Base-by-base conservation (phyloP, 495 filamentous ascomycete genomes). In the Arthonia radiata region DNA sequence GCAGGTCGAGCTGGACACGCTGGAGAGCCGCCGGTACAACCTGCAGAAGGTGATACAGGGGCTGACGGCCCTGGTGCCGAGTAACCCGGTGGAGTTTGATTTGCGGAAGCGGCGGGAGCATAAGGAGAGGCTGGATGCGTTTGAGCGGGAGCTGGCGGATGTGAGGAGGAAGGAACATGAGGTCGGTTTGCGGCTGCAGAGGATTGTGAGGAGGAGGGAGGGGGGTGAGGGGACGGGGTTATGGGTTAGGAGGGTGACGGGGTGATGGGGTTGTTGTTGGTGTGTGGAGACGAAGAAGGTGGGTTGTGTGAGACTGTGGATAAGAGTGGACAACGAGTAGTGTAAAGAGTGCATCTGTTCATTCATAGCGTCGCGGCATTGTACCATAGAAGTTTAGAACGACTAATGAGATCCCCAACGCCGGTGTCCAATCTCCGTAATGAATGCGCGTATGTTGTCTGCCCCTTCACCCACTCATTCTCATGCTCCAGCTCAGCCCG, bases 131-230 rank as follows among this genome's bases (percentile, higher is more conserved):
- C 61, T 89, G 2, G 64, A 69, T 36, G 54, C 50, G 18, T 51
- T 89, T n/a, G 56, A 66, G 23, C 53, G 51, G 31, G 78, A 89
- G 45, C 57, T 89, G 19, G 71, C 70, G 5, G 78, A 89, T 28
- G 64, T 92, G 14, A 61, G 65, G 49, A 56, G 65, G 31, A 67
- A 86, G 47, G 68, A 81, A 40, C 79, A 92, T 41, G 82, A 92
- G 33, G 53, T 83, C 21, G 82, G 82, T 6, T 41, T 94, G 38
- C 77, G 68, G 50, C 45, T 92, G 23, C 67, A 83, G 40, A 49
- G 80, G 26, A 75, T 77, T 4, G 82, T 69, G 50, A 82, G 77
- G 46, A 59, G 72, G 31, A 41, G 38, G 32, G 47, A 50, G 26
- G 28, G 31, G 13, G 52, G 60, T 24, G 72, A 81, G 38, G 57